Base-by-base conservation (phyloP, 169 alveolate species). In the Plasmodium falciparum region DNA sequence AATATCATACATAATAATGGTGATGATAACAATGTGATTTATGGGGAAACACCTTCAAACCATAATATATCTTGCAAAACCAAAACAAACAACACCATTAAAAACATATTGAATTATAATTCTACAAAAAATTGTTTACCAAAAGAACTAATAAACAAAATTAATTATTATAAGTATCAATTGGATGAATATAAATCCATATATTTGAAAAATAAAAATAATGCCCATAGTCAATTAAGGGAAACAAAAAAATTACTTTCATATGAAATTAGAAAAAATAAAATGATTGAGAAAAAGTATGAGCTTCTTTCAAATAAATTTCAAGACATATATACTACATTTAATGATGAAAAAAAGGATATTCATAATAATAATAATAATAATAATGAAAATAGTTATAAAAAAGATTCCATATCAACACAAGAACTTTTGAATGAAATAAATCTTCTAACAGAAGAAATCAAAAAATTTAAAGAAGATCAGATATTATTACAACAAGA, bases 161-260 rank as follows among this genome's bases (percentile, higher is more conserved):
- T 75, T 12, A 75, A 58, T 1, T 13, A 17, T 4, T 75, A 75
- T 29, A 29, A 75, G 50, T 33, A 63, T 63, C 24, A 63, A 24
- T 22, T 75, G 8, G 56, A 63, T 11, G 89, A 75, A 63, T 75
- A 39, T 49, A 50, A 75, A 52, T 75, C 65, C 2, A 0, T 52
- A 0, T 12, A 50, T 3, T 11, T 63, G 17, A 75, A 67, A 49
- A 62, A 8, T 22, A 43, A 75, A 63, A 75, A 11, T 47, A 49
- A 63, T 24, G 15, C 59, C 12, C 54, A 75, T 39, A 26, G 33
- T 20, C 65, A 63, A 49, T 63, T 75, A 59, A 61, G 45, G 24
- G 89, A 75, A 47, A 33, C 66, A 43, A 61, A 75, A 75, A 75
- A 75, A 20, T 52, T 75, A 52, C n/a, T 75, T n/a, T 75, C 66